Percentiles rank a stretch among this genome's conserved stretches.
Conservation (phyloP, 2,329 filamentous ascomycete genomes). For the Elsinoe necatrix region DNA sequence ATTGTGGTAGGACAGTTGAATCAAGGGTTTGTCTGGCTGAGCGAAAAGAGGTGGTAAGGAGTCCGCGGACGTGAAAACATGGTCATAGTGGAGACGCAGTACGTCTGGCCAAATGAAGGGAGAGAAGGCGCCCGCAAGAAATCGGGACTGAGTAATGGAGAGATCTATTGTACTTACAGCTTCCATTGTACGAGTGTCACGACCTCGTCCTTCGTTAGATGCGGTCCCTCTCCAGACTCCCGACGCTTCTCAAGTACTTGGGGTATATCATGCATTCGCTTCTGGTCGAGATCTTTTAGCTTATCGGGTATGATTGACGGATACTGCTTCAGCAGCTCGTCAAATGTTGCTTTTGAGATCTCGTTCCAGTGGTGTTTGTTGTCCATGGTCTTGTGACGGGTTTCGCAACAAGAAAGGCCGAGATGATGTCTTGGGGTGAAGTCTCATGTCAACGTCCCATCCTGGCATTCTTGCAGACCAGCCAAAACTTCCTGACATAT, state of each 20-base stretch:
- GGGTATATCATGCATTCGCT: conserved; percentile 50
- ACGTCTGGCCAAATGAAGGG: no score
- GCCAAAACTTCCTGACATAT: no score
- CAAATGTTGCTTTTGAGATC: conserved; percentile 18
- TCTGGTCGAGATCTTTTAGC: conserved; percentile 51
- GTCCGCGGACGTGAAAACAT: no score
- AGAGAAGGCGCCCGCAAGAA: no score
- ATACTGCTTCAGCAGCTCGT: conserved; percentile 23
- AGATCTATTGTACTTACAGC: conserved; percentile 52
- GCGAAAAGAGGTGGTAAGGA: no score
- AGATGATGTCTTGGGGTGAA: not conserved
- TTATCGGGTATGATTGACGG: conserved; percentile 22
- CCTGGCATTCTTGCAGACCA: no score
- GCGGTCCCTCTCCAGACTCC: conserved; percentile 23
- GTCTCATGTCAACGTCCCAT: not conserved
- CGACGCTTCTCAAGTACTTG: conserved; percentile 36
- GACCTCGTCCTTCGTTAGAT: conserved; percentile 51
- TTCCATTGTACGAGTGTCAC: conserved; percentile 61
- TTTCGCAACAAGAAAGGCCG: no score
- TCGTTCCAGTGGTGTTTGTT: not conserved
- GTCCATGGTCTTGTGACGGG: not conserved
- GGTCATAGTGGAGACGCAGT: no score
- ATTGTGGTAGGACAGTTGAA: no score
- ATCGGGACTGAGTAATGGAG: no score
- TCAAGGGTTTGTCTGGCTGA: no score